Conservation (phyloP, 208 protist species). For the Leptomonas pyrrhocoris region DNA sequence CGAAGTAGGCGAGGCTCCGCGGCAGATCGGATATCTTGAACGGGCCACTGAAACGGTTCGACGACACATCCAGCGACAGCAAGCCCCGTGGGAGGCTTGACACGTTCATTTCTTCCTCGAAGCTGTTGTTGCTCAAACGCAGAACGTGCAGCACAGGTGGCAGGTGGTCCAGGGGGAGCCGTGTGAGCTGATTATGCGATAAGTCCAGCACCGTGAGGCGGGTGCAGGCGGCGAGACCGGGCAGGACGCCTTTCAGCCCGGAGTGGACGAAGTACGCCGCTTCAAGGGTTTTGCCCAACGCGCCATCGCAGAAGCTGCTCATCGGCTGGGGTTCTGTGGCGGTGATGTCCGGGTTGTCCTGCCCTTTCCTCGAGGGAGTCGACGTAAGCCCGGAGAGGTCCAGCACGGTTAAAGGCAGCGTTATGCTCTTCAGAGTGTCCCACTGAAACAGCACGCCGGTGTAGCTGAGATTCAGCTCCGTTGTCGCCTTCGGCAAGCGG, state of each 20-base stretch:
- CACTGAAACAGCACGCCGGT: conserved; percentile 3
- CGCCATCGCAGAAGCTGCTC: background rate
- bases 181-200: conserved; percentile 28
- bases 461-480: conserved; percentile 13
- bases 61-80: conserved; percentile 26
- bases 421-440: background rate
- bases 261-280: conserved; percentile 11
- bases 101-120: conserved; percentile 12
- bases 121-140: conserved; percentile 27
- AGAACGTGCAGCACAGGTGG: conserved; percentile 18
- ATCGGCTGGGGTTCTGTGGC: background rate
- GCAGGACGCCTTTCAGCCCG: conserved; percentile 4
- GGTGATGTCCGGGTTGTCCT: background rate
- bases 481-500: background rate
- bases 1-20: conserved; percentile 19
- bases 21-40: conserved; percentile 30
- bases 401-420: background rate
- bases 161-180: conserved; percentile 6
- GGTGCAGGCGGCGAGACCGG: background rate
- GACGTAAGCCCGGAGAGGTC: conserved; percentile 21
- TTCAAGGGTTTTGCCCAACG: background rate
- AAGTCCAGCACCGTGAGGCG: conserved; percentile 26
- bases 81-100: conserved; percentile 25
- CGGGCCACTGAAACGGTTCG: conserved; percentile 22
- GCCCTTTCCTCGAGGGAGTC: background rate